phyloP scores from a whole-genome alignment of 768 basidiomycete species.

The Symmetrospora coprosmae region DNA sequence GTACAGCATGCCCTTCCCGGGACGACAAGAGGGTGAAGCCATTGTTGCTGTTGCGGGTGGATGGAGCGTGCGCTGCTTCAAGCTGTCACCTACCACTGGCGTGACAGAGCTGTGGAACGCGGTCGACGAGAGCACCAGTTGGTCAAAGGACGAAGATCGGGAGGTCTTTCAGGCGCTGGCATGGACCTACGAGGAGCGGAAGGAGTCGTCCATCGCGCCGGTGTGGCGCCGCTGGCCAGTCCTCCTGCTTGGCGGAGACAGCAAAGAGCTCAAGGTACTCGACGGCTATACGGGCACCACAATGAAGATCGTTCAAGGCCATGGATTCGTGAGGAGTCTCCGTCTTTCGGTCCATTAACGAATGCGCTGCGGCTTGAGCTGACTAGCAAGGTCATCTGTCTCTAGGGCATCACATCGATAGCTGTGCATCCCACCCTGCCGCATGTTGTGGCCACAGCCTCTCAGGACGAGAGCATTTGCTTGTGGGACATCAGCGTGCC shows the following conservation, averaged over 20 bases:
- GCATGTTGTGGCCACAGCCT: conserved; percentile 11
- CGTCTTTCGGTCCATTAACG: too few relatives aligned
- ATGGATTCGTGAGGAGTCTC: neutral
- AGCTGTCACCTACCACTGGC: neutral
- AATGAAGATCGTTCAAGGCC: conserved; percentile 11
- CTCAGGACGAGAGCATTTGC: conserved; percentile 1
- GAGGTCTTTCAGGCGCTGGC: neutral
- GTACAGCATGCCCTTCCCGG: conserved; percentile 12
- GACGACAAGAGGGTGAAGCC: neutral
- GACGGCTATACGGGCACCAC: conserved; percentile 14
- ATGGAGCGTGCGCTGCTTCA: neutral
- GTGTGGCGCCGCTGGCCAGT: conserved; percentile 12
- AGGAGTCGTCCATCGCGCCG: neutral
- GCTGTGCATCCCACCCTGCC: conserved; percentile 11
- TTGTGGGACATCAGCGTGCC: conserved; percentile 18
- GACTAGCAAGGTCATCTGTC: too few relatives aligned
- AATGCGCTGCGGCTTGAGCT: neutral
- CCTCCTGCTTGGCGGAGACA: neutral
- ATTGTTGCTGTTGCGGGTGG: conserved; percentile 16
- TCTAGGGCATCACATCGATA: conserved; percentile 5
- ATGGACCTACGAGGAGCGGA: conserved; percentile 5
- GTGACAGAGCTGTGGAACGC: conserved; percentile 13
- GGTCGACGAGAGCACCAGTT: conserved; percentile 2
- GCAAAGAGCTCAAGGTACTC: conserved; percentile 9
- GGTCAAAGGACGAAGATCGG: neutral